Evolutionary conservation across 768 basidiomycete genomes (phyloP), one percentile per base, ranked within the genome.

Genomic region (Amylocystis lapponica): DNA sequence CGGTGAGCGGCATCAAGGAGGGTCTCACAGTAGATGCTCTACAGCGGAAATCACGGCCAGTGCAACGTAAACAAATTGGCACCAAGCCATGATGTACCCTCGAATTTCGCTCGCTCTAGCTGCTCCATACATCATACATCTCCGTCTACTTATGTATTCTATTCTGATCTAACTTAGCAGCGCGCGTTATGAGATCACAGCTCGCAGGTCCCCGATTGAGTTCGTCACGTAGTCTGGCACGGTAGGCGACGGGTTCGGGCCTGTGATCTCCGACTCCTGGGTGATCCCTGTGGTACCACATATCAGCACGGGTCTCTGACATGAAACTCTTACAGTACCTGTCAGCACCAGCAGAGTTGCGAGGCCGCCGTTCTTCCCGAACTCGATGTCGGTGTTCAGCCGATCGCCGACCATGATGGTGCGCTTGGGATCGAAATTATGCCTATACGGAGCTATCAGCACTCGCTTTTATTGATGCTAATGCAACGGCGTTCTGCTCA

Each of bases 341-440:
- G 90, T 93, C 53, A 98, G 67, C 43, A 98, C 95, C 31, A 97
- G 80, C 44, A 97, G 70, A 0, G 95, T 97, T 14, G 84, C 63
- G 17, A 96, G 72, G 21, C 90, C 90, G 31, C 91, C 90, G 35
- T 77, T 76, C 59, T 88, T 75, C 38, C 95, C 96, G 56, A 98
- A 99, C 39, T 86, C 66, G 54, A 99, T 97, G 64, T 99, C 95
- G 5, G 96, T 98, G 61, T 89, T 86, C 51, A 99, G 73, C 47
- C 95, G 79, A 66, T 99, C 95, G 31, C 95, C 95, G 34, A 98
- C 73, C 91, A 99, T 97, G 60, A 98, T 80, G 13, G 94, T 93
- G 40, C 81, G 71, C 47, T 74, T 67, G 32, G 89, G 89, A 64
- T 98, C 86, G 60, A 90, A 93, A 36, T 86, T 61, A 53, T 94